Evolutionary conservation across 768 basidiomycete genomes (phyloP).

Genomic region (Filobasidium wieringae): DNA sequence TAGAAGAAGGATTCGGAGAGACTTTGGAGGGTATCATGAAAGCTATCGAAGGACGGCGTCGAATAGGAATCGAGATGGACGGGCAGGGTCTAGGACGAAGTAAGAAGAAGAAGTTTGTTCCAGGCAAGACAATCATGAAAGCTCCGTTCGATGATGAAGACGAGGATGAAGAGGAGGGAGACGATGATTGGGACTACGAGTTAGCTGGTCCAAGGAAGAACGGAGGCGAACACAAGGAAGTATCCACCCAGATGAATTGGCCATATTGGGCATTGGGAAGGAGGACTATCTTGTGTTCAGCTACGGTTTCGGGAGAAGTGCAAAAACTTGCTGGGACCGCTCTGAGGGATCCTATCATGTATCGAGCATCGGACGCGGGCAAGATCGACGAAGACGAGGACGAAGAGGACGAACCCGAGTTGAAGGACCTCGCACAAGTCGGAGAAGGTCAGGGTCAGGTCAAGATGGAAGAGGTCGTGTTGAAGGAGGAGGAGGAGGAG

Average conservation of each 20-base stretch:
- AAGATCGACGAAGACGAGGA: conserved; percentile 21
- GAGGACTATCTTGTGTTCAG: conserved; percentile 86
- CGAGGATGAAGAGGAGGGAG: conserved; percentile 12
- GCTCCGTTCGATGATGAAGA: conserved; percentile 49
- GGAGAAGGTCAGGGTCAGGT: conserved; percentile 8
- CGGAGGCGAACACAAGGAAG: not conserved
- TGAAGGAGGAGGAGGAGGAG: conserved; percentile 11
- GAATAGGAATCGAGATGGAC: conserved; percentile 48
- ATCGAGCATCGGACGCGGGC: conserved; percentile 57
- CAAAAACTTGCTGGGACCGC: conserved; percentile 80
- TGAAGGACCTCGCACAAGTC: conserved; percentile 12
- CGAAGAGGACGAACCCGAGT: conserved; percentile 18
- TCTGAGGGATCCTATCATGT: conserved; percentile 64
- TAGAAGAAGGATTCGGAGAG: conserved; percentile 97
- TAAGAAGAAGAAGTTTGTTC: conserved; percentile 49
- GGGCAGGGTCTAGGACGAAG: conserved; percentile 39
- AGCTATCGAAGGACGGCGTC: conserved; percentile 69
- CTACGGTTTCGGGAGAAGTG: conserved; percentile 89
- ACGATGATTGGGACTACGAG: conserved; percentile 18
- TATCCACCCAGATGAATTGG: conserved; percentile 25
- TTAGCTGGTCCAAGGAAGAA: conserved; percentile 3
- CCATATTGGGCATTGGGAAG: conserved; percentile 43
- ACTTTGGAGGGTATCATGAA: conserved; percentile 80
- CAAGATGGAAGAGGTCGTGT: conserved; percentile 31
- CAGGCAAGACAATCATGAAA: conserved; percentile 48